phyloP scores from a whole-genome alignment of 1,139 yeast species.

The Debaryomyces sp. region DNA sequence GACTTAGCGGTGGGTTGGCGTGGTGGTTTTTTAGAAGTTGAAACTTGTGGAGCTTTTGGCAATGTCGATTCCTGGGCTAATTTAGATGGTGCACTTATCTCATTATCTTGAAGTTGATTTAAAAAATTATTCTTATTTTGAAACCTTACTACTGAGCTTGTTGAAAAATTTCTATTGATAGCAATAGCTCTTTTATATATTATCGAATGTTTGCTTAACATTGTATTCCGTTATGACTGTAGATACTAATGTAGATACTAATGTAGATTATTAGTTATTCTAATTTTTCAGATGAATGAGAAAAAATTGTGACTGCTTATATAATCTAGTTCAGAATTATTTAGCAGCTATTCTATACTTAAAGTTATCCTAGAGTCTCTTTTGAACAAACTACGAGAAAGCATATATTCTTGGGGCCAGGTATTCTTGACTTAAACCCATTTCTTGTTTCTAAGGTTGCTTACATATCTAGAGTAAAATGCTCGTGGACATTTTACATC shows the following conservation, averaged over 20 bases:
- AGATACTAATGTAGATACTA: too few species aligned
- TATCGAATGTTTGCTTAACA: not conserved
- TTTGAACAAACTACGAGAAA: not conserved
- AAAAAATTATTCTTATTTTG: conserved; percentile 17
- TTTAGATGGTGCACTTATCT: conserved; percentile 40
- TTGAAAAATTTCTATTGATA: conserved; percentile 1
- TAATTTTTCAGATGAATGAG: conserved; percentile 1
- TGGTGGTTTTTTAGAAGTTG: conserved; percentile 33
- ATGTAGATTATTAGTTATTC: not conserved
- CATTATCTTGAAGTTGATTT: conserved; percentile 27
- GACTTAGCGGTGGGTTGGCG: conserved; percentile 45
- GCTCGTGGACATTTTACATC: not conserved
- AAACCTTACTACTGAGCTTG: conserved; percentile 11
- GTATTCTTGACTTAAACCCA: not conserved
- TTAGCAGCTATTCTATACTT: not conserved
- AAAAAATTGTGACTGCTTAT: not conserved
- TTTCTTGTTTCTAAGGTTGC: not conserved
- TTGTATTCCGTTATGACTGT: not conserved
- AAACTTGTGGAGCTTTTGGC: conserved; percentile 47
- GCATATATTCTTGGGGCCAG: too few species aligned
- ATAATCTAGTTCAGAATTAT: not conserved
- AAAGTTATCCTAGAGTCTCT: too few species aligned
- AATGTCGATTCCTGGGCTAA: conserved; percentile 53
- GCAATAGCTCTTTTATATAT: not conserved
- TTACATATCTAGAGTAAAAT: too few species aligned